Percentiles rank a stretch among this genome's conserved stretches.
Conservation (phyloP, 805 yeast species). For the Isabelozyma heimii region DNA sequence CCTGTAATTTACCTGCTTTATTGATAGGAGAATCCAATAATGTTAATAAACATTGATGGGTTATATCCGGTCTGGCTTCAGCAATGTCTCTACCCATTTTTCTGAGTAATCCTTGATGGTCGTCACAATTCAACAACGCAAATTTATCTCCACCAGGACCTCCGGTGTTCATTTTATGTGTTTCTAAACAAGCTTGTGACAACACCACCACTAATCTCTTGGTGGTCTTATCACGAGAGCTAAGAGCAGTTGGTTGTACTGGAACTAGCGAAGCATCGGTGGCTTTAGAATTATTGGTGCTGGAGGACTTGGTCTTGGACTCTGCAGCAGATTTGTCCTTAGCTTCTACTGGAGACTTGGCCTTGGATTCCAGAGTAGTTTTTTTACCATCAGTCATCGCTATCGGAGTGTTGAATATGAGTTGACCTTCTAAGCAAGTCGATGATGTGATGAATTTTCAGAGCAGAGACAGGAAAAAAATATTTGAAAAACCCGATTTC, state of each 20-base stretch:
- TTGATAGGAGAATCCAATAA: constrained; percentile 95
- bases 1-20: constrained; percentile 96
- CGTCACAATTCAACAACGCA: constrained; percentile 94
- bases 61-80: constrained; percentile 98
- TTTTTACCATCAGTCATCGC: neutral
- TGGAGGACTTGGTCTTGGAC: neutral
- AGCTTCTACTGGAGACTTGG: neutral
- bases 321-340: neutral
- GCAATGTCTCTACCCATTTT: constrained; percentile 97
- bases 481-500: neutral
- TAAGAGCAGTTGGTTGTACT: constrained; percentile 75
- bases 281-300: neutral
- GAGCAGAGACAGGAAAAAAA: neutral
- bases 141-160: constrained; percentile 83
- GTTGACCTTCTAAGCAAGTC: too few relatives aligned
- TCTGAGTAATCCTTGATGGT: constrained; percentile 91
- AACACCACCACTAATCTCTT: constrained; percentile 91
- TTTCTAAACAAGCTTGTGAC: constrained; percentile 92
- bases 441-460: neutral
- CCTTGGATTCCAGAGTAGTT: neutral
- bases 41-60: constrained; percentile 95
- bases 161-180: constrained; percentile 83
- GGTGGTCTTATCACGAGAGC: constrained; percentile 81
- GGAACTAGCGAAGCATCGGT: constrained; percentile 75
- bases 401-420: too few relatives aligned